Conservation (phyloP, 208 protist species). For the Vickermania ingenoplastis region DNA sequence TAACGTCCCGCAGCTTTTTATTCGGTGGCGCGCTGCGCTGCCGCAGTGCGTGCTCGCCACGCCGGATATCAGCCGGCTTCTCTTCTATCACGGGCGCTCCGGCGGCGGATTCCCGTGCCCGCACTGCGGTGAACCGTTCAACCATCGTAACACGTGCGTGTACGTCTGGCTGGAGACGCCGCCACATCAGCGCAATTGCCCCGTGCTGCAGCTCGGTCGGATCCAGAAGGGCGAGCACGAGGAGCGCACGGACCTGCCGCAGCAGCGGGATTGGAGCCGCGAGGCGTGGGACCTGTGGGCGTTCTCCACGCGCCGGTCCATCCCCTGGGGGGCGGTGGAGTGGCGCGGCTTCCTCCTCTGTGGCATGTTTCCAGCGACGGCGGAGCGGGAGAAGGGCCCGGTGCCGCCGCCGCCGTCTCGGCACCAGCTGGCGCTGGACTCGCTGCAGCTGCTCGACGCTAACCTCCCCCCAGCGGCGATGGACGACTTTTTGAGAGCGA, state of each 20-base stretch:
- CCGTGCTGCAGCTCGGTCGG: constrained; percentile 43
- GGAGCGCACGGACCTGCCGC: constrained; percentile 48
- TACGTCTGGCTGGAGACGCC: constrained; percentile 80
- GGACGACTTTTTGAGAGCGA: constrained; percentile 82
- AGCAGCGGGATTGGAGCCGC: constrained; percentile 69
- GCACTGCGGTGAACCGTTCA: constrained; percentile 74
- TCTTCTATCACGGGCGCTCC: constrained; percentile 79
- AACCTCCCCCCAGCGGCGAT: constrained; percentile 30
- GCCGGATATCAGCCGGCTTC: constrained; percentile 80
- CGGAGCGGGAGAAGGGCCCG: background rate
- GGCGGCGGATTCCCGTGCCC: constrained; percentile 73
- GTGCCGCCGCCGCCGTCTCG: no score
- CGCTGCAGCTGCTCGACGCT: constrained; percentile 44
- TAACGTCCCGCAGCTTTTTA: constrained; percentile 65
- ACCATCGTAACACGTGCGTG: constrained; percentile 75
- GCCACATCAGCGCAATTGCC: constrained; percentile 70
- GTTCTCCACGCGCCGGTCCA: constrained; percentile 50
- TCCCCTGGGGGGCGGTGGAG: constrained; percentile 78
- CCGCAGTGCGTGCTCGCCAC: constrained; percentile 85
- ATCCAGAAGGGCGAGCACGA: constrained; percentile 70
- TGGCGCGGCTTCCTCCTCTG: constrained; percentile 83
- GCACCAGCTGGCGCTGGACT: constrained; percentile 51
- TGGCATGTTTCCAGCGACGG: constrained; percentile 42
- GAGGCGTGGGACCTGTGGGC: constrained; percentile 58
- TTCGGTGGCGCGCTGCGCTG: constrained; percentile 66